Percentiles rank a stretch among this genome's conserved stretches.
These are phyloP conservation scores for Penicillium coprophilum DNA, from an alignment of 495 filamentous ascomycete species.

Conservation along the genomic window DNA sequence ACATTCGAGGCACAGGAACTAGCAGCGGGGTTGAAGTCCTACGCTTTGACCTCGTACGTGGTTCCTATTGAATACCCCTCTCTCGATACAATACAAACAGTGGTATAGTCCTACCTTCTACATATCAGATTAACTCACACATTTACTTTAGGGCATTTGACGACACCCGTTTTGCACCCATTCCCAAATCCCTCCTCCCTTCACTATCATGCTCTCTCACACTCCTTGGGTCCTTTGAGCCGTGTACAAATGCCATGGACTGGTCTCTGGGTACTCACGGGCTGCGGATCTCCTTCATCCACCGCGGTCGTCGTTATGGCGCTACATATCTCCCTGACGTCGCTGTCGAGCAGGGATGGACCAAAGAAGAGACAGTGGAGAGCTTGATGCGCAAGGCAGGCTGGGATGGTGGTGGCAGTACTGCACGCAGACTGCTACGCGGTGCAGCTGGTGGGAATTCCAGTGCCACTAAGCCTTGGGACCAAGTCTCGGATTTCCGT, in stretches of 20 bases:
- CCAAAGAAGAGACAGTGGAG: conserved; percentile 84
- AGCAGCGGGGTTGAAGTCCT: conserved; percentile 67
- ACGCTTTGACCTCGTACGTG: conserved; percentile 80
- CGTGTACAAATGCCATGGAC: conserved; percentile 69
- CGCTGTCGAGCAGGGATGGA: conserved; percentile 90
- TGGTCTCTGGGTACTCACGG: conserved; percentile 88
- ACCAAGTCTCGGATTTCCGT: conserved; percentile 65
- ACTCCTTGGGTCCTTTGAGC: conserved; percentile 73
- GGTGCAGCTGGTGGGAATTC: conserved; percentile 21
- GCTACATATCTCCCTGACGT: conserved; percentile 94
- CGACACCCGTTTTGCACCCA: conserved; percentile 80
- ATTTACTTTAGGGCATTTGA: conserved; percentile 65
- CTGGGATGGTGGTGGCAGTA: conserved; percentile 59
- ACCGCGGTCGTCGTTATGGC: conserved; percentile 59
- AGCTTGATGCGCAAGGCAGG: conserved; percentile 94
- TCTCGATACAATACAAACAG: background rate
- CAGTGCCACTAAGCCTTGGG: conserved; percentile 55
- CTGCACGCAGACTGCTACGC: conserved; percentile 47
- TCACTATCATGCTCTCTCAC: conserved; percentile 69
- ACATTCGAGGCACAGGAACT: conserved; percentile 85
- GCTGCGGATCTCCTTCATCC: conserved; percentile 69
- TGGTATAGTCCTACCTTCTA: background rate
- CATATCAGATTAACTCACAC: conserved; percentile 1
- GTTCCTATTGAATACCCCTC: background rate
- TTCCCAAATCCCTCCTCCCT: conserved; percentile 65